phyloP scores from a whole-genome alignment of 2,329 filamentous ascomycete genomes.

The Esteya vermicola region DNA sequence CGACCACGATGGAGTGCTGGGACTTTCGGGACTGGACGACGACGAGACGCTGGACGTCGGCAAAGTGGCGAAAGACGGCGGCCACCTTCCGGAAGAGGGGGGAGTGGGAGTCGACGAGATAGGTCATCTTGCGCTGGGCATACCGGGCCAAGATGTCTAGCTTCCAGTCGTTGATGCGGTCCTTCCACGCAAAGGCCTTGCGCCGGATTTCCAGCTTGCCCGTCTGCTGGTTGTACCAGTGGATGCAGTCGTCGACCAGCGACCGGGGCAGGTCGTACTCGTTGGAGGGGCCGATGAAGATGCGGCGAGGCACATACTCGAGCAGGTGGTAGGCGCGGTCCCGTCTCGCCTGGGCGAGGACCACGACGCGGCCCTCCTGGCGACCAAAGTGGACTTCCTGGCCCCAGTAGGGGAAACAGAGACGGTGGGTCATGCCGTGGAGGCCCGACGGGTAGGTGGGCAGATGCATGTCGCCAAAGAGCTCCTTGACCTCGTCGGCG shows the following conservation, averaged over 20 bases:
- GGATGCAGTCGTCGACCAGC: constrained; percentile 36
- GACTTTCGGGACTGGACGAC: constrained; percentile 26
- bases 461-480: constrained; percentile 40
- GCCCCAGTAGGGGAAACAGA: constrained; percentile 17
- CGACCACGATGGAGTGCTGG: constrained; percentile 22
- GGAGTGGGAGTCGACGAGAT: constrained; percentile 35
- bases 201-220: constrained; percentile 32
- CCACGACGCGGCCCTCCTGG: constrained; percentile 21
- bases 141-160: constrained; percentile 15
- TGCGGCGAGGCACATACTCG: constrained; percentile 5
- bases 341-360: constrained; percentile 17
- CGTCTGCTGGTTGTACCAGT: constrained; percentile 40
- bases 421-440: constrained; percentile 36
- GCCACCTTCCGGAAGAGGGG: constrained; percentile 22
- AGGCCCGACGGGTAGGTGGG: constrained; percentile 36
- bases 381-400: constrained; percentile 42
- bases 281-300: constrained; percentile 14
- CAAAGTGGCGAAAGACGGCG: constrained; percentile 34
- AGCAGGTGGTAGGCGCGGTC: too few relatives aligned
- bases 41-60: constrained; percentile 24
- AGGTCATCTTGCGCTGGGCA: constrained; percentile 9
- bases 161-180: constrained; percentile 17
- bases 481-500: constrained; percentile 24
- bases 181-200: constrained; percentile 14
- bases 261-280: constrained; percentile 35